Evolutionary conservation across 2,329 filamentous ascomycete species (phyloP).

Genomic region (Ophiostoma tasmaniense): DNA sequence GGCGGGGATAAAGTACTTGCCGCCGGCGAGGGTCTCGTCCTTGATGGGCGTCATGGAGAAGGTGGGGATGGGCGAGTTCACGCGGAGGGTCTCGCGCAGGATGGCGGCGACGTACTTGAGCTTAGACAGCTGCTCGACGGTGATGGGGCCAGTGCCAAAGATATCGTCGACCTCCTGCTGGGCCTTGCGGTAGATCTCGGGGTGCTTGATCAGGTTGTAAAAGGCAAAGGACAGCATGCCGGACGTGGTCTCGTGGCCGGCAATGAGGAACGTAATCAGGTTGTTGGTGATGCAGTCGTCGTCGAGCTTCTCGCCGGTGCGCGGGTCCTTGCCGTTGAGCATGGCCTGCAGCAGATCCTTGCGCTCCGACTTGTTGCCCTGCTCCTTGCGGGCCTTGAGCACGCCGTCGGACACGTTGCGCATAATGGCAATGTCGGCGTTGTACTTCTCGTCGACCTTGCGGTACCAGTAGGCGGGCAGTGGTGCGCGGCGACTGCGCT

Average conservation of each 20-base stretch:
- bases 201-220: conserved; percentile 43
- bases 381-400: conserved; percentile 46
- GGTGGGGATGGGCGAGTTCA: conserved; percentile 24
- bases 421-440: conserved; percentile 46
- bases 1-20: conserved; percentile 43
- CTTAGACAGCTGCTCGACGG: conserved; percentile 39
- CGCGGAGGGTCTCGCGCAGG: conserved; percentile 46
- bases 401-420: conserved; percentile 50
- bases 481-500: conserved; percentile 39
- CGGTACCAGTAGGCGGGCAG: conserved; percentile 43
- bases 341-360: conserved; percentile 64
- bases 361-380: conserved; percentile 32
- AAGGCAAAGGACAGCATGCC: conserved; percentile 44
- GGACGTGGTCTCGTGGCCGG: conserved; percentile 47
- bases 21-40: conserved; percentile 33
- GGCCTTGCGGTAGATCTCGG: conserved; percentile 37
- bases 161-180: conserved; percentile 47
- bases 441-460: conserved; percentile 41
- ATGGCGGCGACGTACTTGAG: conserved; percentile 41
- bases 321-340: conserved; percentile 57
- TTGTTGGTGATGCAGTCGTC: conserved; percentile 59
- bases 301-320: conserved; percentile 56
- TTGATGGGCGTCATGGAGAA: conserved; percentile 31
- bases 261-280: conserved; percentile 46
- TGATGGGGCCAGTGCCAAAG: conserved; percentile 37